phyloP scores from a whole-genome alignment of 116 monocot species.

The Posidonia oceanica region DNA sequence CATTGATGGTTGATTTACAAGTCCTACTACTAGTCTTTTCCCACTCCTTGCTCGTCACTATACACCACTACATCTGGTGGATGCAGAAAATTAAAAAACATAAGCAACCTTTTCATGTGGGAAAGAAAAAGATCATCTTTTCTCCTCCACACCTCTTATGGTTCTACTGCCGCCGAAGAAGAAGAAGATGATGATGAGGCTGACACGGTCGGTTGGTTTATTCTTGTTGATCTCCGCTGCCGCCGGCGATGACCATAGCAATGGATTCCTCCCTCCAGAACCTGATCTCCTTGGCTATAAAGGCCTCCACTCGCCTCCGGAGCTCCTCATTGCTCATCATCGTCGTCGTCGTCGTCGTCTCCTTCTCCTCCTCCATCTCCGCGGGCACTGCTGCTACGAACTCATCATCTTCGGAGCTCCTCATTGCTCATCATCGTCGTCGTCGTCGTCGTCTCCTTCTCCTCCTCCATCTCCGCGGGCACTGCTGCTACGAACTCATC shows the following conservation, averaged over 20 bases:
- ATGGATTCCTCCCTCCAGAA: slow-evolving; percentile 17
- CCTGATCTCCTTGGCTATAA: slow-evolving; percentile 20
- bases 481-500: too few relatives aligned
- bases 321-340: slow-evolving; percentile 10
- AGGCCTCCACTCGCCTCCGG: slow-evolving; percentile 13
- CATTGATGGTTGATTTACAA: background rate
- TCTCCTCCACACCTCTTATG: background rate
- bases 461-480: background rate
- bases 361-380: slow-evolving; percentile 4
- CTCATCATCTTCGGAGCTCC: too few relatives aligned
- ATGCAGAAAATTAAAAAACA: too few relatives aligned
- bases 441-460: background rate
- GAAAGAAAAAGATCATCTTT: background rate
- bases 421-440: too few relatives aligned
- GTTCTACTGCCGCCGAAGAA: too few relatives aligned
- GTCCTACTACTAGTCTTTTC: background rate
- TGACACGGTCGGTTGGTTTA: too few relatives aligned
- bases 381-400: background rate
- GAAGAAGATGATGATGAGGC: too few relatives aligned
- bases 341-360: too few relatives aligned
- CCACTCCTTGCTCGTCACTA: too few relatives aligned
- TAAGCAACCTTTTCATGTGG: too few relatives aligned
- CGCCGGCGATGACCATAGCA: background rate
- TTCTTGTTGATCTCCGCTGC: too few relatives aligned
- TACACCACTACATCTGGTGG: too few relatives aligned